Evolutionary conservation across 257 asterid species (phyloP), one percentile per base, ranked within the genome.

Genomic region (Nemophila menziesii): DNA sequence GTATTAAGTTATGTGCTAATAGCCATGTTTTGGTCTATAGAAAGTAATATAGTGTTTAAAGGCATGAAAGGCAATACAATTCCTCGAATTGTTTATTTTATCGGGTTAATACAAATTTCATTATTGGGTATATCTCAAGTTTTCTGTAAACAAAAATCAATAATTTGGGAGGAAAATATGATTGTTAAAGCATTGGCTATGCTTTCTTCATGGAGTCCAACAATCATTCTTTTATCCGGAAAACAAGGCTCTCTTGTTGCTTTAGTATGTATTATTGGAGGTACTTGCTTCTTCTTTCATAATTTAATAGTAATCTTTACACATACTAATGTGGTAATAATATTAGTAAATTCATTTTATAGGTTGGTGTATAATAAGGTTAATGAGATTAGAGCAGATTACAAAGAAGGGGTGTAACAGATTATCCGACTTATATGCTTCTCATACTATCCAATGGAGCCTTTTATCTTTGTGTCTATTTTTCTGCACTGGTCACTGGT

Each of bases 401-500:
- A 33, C 72, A 33, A 19, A 56, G 51, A 57, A 52, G 34, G 66
- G 51, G 20, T 19, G 3, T 58, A 41, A 57, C 29, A 60, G 46
- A 52, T 58, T 69, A 58, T 75, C 92, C 47, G 65, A 60, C 50
- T 76, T 62, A 22, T 76, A 68, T 51, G 73, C 75, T 51, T 76
- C 72, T 55, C 79, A 93, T 23, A 83, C 82, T 33, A 71, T 72
- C 38, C 93, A 84, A 60, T 80, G 94, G 87, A 80, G 74, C 70
- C 83, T 89, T 65, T 61, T 89, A 45, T 82, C 92, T 8, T 78
- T 81, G 52, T 73, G 86, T 62, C 70, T 80, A 67, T 84, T 89
- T 74, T 89, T 89, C 81, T 65, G 87, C 68, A 71, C 94, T 5
- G 98, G 96, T 51, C 98, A 89, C 48, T 89, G 98, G 97, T 82